phyloP scores from a whole-genome alignment of 306 rosid genomes.

The Quercus engelmannii region DNA sequence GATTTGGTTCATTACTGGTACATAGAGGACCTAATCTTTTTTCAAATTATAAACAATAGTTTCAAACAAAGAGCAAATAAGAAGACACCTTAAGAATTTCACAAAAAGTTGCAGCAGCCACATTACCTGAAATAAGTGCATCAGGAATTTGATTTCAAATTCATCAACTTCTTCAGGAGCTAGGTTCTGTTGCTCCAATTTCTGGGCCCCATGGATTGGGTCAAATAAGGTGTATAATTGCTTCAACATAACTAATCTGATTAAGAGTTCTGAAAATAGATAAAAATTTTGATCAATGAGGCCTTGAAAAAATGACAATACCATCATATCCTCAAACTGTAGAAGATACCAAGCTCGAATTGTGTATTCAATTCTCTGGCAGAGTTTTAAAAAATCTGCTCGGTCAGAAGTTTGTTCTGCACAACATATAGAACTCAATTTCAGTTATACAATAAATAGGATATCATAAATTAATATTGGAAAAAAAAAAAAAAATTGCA shows the following conservation, averaged over 20 bases:
- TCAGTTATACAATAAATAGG: no score
- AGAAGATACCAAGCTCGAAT: conserved; percentile 95
- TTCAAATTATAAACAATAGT: no score
- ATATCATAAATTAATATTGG: no score
- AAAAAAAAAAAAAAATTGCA: no score
- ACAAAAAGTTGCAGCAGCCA: background rate
- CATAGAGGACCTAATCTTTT: no score
- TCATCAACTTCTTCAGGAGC: conserved; percentile 57
- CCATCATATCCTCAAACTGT: conserved; percentile 96
- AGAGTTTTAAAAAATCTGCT: conserved; percentile 79
- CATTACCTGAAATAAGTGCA: conserved; percentile 74
- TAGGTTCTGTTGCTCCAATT: conserved; percentile 69
- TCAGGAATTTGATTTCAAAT: conserved; percentile 79
- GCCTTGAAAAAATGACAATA: conserved; percentile 23
- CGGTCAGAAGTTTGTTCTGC: conserved; percentile 76
- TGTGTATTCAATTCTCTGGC: conserved; percentile 84
- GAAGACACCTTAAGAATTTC: background rate
- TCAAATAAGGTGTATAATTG: conserved; percentile 92
- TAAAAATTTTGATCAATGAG: background rate
- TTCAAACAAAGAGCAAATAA: no score
- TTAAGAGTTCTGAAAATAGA: no score
- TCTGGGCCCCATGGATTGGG: conserved; percentile 74
- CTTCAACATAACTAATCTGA: conserved; percentile 36
- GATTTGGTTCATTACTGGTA: no score
- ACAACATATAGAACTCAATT: background rate